Conservation (phyloP, 345 rosid species). For the Sapria himalayana region DNA sequence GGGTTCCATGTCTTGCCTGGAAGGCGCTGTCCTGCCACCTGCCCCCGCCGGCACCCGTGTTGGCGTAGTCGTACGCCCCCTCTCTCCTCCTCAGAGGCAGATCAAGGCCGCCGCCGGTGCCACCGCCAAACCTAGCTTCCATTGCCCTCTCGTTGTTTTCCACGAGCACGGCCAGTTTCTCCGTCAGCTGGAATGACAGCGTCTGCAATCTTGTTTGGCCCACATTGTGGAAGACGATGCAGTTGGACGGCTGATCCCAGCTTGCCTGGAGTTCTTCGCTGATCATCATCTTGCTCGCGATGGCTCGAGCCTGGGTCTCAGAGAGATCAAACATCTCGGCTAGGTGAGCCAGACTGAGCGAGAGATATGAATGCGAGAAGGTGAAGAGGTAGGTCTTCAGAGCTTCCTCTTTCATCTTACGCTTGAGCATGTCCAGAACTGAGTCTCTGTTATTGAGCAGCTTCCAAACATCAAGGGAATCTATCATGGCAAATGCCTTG, state of each 20-base stretch:
- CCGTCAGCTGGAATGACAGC: slow-evolving; percentile 64
- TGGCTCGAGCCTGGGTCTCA: slow-evolving; percentile 30
- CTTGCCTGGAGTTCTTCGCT: slow-evolving; percentile 53
- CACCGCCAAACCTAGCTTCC: slow-evolving; percentile 51
- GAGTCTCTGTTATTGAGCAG: slow-evolving; percentile 35
- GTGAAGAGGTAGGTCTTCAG: slow-evolving; percentile 59
- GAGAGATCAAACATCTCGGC: slow-evolving; percentile 64
- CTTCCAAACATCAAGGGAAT: slow-evolving; percentile 68
- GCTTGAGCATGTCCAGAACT: slow-evolving; percentile 52
- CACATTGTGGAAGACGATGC: slow-evolving; percentile 55
- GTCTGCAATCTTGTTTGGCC: slow-evolving; percentile 52
- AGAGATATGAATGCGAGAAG: slow-evolving; percentile 34
- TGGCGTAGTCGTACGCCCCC: slow-evolving; percentile 30
- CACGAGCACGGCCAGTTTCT: slow-evolving; percentile 41
- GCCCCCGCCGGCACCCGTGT: slow-evolving; percentile 19
- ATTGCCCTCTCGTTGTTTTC: slow-evolving; percentile 67
- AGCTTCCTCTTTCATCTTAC: slow-evolving; percentile 76
- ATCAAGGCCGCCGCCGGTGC: slow-evolving; percentile 53
- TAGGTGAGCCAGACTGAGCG: slow-evolving; percentile 46
- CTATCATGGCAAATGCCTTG: slow-evolving; percentile 37
- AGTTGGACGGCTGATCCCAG: slow-evolving; percentile 78
- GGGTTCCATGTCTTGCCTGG: no score
- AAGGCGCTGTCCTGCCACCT: slow-evolving; percentile 66
- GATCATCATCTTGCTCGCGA: slow-evolving; percentile 78
- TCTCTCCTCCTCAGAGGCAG: slow-evolving; percentile 44